Evolutionary conservation across 2,329 filamentous ascomycete genomes (phyloP).

Genomic region (Graphilbum sp.): DNA sequence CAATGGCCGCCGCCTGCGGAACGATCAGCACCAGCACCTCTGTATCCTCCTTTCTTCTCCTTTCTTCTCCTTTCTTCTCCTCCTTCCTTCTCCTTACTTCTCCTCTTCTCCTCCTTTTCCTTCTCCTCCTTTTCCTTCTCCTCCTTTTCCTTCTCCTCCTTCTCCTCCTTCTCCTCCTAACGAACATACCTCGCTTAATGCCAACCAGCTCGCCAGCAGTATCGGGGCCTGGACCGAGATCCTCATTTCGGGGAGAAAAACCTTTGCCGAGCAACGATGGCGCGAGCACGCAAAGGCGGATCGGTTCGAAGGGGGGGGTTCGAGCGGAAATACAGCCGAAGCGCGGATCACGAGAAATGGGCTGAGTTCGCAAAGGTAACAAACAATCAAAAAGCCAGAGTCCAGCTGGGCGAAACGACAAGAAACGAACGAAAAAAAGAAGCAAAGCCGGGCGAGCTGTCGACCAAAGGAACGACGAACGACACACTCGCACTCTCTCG

Average conservation of each 20-base stretch:
- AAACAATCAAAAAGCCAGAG: background rate
- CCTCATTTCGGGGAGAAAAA: slow-evolving; percentile 12
- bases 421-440: background rate
- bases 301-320: too few species aligned
- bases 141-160: too few species aligned
- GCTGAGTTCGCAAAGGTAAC: too few species aligned
- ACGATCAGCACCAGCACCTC: background rate
- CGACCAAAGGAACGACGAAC: background rate
- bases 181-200: slow-evolving; percentile 14
- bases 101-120: too few species aligned
- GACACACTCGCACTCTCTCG: background rate
- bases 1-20: slow-evolving; percentile 12
- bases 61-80: too few species aligned
- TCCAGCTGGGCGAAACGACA: slow-evolving; percentile 1
- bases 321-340: too few species aligned
- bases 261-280: background rate
- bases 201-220: slow-evolving; percentile 12
- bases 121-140: too few species aligned
- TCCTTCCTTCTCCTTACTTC: too few species aligned
- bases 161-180: background rate
- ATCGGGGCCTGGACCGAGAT: slow-evolving; percentile 9
- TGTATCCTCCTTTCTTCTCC: too few species aligned
- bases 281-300: slow-evolving; percentile 4
- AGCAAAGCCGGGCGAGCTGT: background rate
- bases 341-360: too few species aligned